phyloP scores from a whole-genome alignment of 768 basidiomycete genomes.

The Agaricus blazei region DNA sequence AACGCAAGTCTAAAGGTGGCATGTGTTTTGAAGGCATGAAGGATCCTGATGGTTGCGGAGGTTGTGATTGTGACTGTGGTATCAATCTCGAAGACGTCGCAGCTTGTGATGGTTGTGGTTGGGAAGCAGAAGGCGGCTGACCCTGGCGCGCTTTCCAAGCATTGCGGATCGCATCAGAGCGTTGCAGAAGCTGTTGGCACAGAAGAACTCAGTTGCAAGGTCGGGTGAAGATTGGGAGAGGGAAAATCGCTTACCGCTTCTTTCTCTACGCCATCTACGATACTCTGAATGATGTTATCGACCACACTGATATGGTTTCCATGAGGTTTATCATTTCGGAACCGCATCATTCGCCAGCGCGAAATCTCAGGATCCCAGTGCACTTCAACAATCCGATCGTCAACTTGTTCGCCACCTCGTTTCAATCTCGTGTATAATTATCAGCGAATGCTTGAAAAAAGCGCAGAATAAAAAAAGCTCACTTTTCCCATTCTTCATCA shows the following conservation, averaged over 20 bases:
- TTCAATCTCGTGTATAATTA: slow-evolving; percentile 60
- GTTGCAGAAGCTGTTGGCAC: slow-evolving; percentile 56
- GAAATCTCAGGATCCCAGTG: slow-evolving; percentile 71
- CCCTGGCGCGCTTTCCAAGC: slow-evolving; percentile 70
- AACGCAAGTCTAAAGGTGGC: slow-evolving; percentile 40
- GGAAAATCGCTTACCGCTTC: slow-evolving; percentile 55
- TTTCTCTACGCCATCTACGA: slow-evolving; percentile 91
- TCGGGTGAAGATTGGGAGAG: neutral
- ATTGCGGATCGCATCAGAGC: slow-evolving; percentile 56
- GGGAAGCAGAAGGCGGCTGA: slow-evolving; percentile 19
- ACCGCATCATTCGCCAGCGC: slow-evolving; percentile 88
- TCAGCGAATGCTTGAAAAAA: neutral
- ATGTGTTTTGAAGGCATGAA: neutral
- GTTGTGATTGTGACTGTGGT: slow-evolving; percentile 17
- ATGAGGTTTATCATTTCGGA: slow-evolving; percentile 89
- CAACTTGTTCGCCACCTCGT: slow-evolving; percentile 74
- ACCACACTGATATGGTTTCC: slow-evolving; percentile 87
- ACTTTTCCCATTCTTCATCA: slow-evolving; percentile 94
- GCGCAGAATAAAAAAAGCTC: slow-evolving; percentile 25
- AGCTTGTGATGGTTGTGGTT: slow-evolving; percentile 19
- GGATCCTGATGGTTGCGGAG: neutral
- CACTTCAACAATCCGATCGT: slow-evolving; percentile 93
- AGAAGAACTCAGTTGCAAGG: neutral
- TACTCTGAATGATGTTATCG: slow-evolving; percentile 84
- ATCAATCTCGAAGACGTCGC: slow-evolving; percentile 19